Evolutionary conservation across 2,329 filamentous ascomycete species (phyloP), one percentile per base, ranked within the genome.

Genomic region (Simplicillium aogashimaense): DNA sequence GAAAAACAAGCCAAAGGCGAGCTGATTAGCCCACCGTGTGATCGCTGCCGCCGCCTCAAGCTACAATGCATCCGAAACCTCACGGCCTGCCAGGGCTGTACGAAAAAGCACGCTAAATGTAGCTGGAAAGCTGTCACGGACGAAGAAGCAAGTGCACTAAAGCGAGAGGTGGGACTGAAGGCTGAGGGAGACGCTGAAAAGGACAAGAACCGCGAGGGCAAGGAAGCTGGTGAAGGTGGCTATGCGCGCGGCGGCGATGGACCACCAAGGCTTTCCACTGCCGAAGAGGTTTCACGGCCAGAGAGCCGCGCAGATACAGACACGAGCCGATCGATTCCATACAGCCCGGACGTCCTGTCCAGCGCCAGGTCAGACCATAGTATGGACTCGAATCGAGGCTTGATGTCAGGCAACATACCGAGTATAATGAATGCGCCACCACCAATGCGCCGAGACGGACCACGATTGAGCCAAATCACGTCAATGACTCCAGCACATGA

Each of bases 41-140:
- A 94, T 56, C 72, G 86, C 30, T 94, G 87, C 56, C 74, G 87
- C 35, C 73, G 87, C 25, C 67, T 94, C 13, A 80, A 84, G 47
- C 85, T 88, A 64, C 78, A 86, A 43, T 94, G 87, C 46, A 67
- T 89, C 36, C 94, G 94, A 61, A 85, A 94, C 46, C 67, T 92
- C 31, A 94, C 86, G 0, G 86, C 86, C 8, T 94, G 88, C 54
- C 78, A 83, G 58, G 86, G 86, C 16, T 94, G 87, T 58, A 94
- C 87, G 0, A 89, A 86, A 57, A 94, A 94, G 57, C 87, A 94
- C 56, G 86, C 86, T 15, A 89, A 88, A 52, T 94, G 87, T 57
- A 81, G 79, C 12, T 94, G 87, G 87, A 84, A 81, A 49, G 78
- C 83, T 35, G 76, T 92, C n/a, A 79, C 77, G 13, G 78, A 86